Conservation (phyloP, 2,329 filamentous ascomycete species). For the Aureobasidium leucospermi region DNA sequence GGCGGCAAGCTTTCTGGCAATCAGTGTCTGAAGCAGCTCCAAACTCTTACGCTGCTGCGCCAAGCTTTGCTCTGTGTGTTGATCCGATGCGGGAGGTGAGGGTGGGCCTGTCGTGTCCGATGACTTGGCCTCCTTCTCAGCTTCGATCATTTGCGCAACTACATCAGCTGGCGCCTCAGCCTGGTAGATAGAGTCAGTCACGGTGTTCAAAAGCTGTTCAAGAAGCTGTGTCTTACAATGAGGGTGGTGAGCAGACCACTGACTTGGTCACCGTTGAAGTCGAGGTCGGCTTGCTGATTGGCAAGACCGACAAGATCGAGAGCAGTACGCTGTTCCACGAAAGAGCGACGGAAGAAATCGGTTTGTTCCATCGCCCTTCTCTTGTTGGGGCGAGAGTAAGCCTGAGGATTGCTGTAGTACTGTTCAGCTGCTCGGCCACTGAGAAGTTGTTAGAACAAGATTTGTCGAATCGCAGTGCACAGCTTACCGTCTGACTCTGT, state of each 20-base stretch:
- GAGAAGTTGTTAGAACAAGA: slow-evolving; percentile 17
- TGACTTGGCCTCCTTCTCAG: slow-evolving; percentile 19
- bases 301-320: slow-evolving; percentile 55
- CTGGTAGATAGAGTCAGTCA: slow-evolving; percentile 25
- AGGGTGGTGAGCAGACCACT: slow-evolving; percentile 51
- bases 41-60: slow-evolving; percentile 29
- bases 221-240: slow-evolving; percentile 46
- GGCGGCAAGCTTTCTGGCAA: slow-evolving; percentile 25
- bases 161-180: slow-evolving; percentile 37
- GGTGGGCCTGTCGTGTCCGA: slow-evolving; percentile 15
- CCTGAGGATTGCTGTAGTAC: slow-evolving; percentile 7
- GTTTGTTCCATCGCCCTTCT: slow-evolving; percentile 19
- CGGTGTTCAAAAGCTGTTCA: slow-evolving; percentile 19
- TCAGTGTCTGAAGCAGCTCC: slow-evolving; percentile 29
- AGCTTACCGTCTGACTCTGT: slow-evolving; percentile 46
- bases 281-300: slow-evolving; percentile 43
- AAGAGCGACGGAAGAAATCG: slow-evolving; percentile 36
- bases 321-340: slow-evolving; percentile 60
- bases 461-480: slow-evolving; percentile 15
- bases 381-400: not conserved
- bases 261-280: slow-evolving; percentile 39
- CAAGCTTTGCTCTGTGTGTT: slow-evolving; percentile 23
- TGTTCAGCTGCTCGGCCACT: not conserved
- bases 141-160: slow-evolving; percentile 31
- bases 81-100: slow-evolving; percentile 19